These are phyloP conservation scores for Miscanthus lutarioriparius DNA, from an alignment of 176 grass and related monocot genomes.

Conservation along the genomic window DNA sequence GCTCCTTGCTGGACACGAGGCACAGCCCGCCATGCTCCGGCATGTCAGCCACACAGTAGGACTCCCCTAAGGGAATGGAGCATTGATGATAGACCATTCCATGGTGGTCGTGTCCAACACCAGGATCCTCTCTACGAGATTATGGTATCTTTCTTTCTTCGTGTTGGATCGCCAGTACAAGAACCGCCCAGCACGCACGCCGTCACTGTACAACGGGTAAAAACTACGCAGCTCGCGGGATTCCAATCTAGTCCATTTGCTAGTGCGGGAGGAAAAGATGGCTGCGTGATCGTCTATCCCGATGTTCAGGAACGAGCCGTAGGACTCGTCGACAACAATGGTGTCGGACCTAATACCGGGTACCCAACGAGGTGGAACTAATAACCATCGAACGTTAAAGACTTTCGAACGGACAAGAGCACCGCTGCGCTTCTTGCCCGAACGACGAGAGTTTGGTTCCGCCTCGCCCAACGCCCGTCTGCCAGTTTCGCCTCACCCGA, in stretches of 20 bases:
- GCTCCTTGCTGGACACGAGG: slow-evolving; percentile 35
- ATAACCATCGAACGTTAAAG: too few relatives aligned
- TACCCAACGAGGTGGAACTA: too few relatives aligned
- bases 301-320: slow-evolving; percentile 26
- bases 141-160: neutral
- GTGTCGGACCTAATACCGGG: too few relatives aligned
- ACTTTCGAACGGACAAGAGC: too few relatives aligned
- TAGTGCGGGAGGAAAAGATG: slow-evolving; percentile 29
- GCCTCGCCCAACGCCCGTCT: too few relatives aligned
- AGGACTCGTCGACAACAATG: slow-evolving; percentile 22
- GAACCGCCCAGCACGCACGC: slow-evolving; percentile 12
- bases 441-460: too few relatives aligned
- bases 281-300: neutral
- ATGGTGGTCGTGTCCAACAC: slow-evolving; percentile 24
- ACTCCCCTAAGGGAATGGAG: neutral
- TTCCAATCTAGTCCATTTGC: neutral
- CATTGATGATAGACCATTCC: slow-evolving; percentile 1
- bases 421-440: too few relatives aligned
- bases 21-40: slow-evolving; percentile 32
- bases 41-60: slow-evolving; percentile 21
- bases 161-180: slow-evolving; percentile 1
- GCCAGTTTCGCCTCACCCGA: too few relatives aligned
- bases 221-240: neutral
- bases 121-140: neutral
- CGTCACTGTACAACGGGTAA: neutral